phyloP scores from a whole-genome alignment of 1,284 basidiomycete genomes.

The Cryptococcus sp. region DNA sequence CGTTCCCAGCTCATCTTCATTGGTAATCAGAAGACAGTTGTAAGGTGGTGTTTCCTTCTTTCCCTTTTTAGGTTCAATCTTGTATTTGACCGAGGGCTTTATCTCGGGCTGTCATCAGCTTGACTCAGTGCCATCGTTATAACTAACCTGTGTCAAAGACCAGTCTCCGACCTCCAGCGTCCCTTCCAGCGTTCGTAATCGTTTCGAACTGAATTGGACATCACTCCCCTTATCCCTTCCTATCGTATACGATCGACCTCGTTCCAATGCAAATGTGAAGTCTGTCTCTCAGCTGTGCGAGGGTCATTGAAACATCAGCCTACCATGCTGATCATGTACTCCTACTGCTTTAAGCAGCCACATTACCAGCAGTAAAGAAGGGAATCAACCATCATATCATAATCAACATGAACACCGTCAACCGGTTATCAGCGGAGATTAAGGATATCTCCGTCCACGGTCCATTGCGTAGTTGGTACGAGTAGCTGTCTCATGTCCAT shows the following conservation, averaged over 20 bases:
- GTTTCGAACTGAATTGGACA: slow-evolving; percentile 22
- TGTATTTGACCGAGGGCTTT: slow-evolving; percentile 24
- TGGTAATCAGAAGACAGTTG: slow-evolving; percentile 14
- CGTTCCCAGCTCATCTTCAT: slow-evolving; percentile 13
- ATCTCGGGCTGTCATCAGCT: slow-evolving; percentile 4
- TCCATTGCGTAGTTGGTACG: too few species aligned
- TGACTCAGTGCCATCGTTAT: not conserved
- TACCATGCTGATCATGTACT: slow-evolving; percentile 37
- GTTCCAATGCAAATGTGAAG: slow-evolving; percentile 40
- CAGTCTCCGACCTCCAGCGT: slow-evolving; percentile 31
- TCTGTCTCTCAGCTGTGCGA: slow-evolving; percentile 12
- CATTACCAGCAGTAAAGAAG: slow-evolving; percentile 14
- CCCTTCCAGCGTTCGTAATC: slow-evolving; percentile 29
- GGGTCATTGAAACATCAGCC: slow-evolving; percentile 1
- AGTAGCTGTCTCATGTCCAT: too few species aligned
- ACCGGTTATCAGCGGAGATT: too few species aligned
- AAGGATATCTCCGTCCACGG: too few species aligned
- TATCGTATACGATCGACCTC: slow-evolving; percentile 29
- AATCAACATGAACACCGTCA: too few species aligned
- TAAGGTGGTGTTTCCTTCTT: slow-evolving; percentile 13
- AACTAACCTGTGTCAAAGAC: slow-evolving; percentile 31
- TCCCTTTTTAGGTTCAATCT: slow-evolving; percentile 26
- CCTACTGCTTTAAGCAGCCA: slow-evolving; percentile 42
- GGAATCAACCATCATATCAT: not conserved
- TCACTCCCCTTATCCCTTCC: slow-evolving; percentile 31